Evolutionary conservation across 768 basidiomycete species (phyloP).

Genomic region (Collybia sordida): DNA sequence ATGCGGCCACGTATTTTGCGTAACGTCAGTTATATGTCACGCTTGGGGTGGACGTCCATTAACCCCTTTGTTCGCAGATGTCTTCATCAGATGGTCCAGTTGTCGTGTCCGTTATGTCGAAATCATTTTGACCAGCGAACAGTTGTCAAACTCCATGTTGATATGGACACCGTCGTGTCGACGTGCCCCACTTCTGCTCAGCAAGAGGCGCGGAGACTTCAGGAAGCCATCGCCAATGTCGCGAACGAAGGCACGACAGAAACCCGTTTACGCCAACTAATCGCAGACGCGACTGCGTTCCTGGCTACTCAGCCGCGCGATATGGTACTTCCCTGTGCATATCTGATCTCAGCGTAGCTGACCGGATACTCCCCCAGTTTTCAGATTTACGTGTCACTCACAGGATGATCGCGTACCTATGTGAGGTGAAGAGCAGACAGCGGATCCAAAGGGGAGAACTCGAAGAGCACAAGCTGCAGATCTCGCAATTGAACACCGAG

Average conservation of each 20-base stretch:
- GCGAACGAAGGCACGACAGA: constrained; percentile 58
- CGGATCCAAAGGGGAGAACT: constrained; percentile 15
- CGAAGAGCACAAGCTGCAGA: constrained; percentile 22
- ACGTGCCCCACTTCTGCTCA: constrained; percentile 30
- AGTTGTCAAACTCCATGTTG: constrained; percentile 59
- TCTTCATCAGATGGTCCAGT: constrained; percentile 3
- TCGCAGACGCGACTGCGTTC: constrained; percentile 50
- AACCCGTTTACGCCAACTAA: constrained; percentile 45
- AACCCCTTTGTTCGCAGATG: constrained; percentile 6
- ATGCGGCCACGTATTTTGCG: constrained; percentile 76
- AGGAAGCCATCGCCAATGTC: constrained; percentile 51
- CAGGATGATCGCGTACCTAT: constrained; percentile 49
- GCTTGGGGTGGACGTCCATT: not conserved
- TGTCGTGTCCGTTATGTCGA: constrained; percentile 64
- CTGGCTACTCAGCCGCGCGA: constrained; percentile 44
- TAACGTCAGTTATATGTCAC: constrained; percentile 28
- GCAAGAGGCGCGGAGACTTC: constrained; percentile 49
- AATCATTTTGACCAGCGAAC: constrained; percentile 44
- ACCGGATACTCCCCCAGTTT: constrained; percentile 32
- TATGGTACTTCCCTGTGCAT: constrained; percentile 32
- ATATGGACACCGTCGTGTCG: constrained; percentile 33
- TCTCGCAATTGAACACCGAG: constrained; percentile 30
- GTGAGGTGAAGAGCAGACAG: constrained; percentile 44
- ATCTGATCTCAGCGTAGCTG: constrained; percentile 3
- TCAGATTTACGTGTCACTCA: constrained; percentile 49